Percentiles rank a stretch among this genome's conserved stretches.
These are phyloP conservation scores for Glaciozyma antarctica DNA, from an alignment of 768 basidiomycete species.

Conservation along the genomic window DNA sequence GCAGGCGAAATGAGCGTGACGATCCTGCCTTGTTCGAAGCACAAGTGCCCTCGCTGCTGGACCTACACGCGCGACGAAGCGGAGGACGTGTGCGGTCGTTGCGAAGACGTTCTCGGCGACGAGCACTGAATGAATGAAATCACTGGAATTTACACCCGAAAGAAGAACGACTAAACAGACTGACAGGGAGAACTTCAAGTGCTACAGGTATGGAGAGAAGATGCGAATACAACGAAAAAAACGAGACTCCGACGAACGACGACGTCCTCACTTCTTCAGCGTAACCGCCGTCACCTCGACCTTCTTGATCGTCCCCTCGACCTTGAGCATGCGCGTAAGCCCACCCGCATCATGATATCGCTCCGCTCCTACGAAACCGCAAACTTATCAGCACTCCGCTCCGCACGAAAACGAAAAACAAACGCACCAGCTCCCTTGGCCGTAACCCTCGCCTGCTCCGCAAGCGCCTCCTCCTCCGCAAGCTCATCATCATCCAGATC, in stretches of 20 bases:
- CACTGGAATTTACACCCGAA: too few relatives aligned
- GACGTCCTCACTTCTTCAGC: too few relatives aligned
- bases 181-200: background rate
- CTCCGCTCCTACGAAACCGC: constrained; percentile 11
- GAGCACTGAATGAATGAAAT: too few relatives aligned
- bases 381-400: background rate
- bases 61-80: constrained; percentile 44
- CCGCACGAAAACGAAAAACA: background rate
- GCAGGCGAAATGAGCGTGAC: constrained; percentile 44
- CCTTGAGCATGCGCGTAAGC: constrained; percentile 9
- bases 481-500: constrained; percentile 25
- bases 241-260: too few relatives aligned
- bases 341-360: constrained; percentile 11
- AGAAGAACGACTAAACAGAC: too few relatives aligned
- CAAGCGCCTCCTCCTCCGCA: constrained; percentile 21
- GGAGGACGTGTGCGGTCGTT: constrained; percentile 59
- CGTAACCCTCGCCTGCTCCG: constrained; percentile 12
- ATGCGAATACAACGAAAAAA: background rate
- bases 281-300: background rate
- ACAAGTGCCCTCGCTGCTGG: constrained; percentile 91
- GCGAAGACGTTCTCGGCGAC: constrained; percentile 38
- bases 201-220: background rate
- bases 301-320: background rate
- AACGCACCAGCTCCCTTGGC: constrained; percentile 18
- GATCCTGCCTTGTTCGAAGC: constrained; percentile 52